Conservation (phyloP, 176 grass and related monocot genomes). For the Leersia perrieri region DNA sequence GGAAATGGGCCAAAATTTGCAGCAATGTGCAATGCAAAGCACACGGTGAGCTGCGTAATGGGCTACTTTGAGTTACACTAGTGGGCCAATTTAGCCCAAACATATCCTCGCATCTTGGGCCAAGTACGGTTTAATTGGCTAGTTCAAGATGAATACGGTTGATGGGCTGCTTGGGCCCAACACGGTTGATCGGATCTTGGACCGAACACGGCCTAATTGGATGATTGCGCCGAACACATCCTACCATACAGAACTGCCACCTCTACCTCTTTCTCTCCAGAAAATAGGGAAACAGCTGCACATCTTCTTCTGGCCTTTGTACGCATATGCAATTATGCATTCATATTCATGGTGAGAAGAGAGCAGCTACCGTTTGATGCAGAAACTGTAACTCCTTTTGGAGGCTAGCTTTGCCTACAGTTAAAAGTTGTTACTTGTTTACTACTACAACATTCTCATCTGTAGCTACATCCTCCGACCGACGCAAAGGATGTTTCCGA, state of each 20-base stretch:
- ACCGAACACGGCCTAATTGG: too few relatives aligned
- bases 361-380: neutral
- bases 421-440: neutral
- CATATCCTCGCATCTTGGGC: too few relatives aligned
- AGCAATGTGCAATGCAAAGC: too few relatives aligned
- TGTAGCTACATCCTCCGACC: neutral
- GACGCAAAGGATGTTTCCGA: neutral
- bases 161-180: too few relatives aligned
- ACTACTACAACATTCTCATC: neutral
- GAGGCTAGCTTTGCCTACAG: neutral
- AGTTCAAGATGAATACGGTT: too few relatives aligned
- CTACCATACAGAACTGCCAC: too few relatives aligned
- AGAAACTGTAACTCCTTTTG: neutral
- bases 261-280: too few relatives aligned
- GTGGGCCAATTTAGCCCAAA: neutral
- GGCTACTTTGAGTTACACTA: neutral
- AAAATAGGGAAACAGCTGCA: too few relatives aligned
- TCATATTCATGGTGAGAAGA: neutral
- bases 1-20: too few relatives aligned
- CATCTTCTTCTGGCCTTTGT: neutral
- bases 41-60: neutral
- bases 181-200: too few relatives aligned
- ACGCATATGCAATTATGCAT: too few relatives aligned
- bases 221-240: too few relatives aligned
- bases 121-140: neutral